phyloP scores from a whole-genome alignment of 306 rosid species.

The Hylodesmum podocarpum region DNA sequence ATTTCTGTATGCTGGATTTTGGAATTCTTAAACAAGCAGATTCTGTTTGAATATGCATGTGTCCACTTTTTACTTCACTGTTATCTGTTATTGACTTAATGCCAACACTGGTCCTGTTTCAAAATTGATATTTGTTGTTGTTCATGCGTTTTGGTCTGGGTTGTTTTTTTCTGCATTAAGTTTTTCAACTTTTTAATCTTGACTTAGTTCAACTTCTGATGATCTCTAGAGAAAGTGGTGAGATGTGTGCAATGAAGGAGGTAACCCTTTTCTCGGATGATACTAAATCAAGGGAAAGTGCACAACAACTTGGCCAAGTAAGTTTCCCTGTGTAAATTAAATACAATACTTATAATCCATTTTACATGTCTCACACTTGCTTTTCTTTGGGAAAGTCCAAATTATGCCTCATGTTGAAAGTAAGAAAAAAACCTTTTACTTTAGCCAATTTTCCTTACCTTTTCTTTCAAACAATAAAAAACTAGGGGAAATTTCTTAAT shows the following conservation, averaged over 20 bases:
- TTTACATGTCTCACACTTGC: background rate
- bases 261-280: conserved; percentile 84
- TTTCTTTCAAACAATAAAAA: background rate
- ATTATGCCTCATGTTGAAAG: conserved; percentile 11
- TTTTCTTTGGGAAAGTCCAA: conserved; percentile 22
- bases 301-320: conserved; percentile 84
- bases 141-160: conserved; percentile 13
- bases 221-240: conserved; percentile 80
- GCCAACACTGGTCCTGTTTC: background rate
- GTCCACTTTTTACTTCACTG: background rate
- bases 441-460: background rate
- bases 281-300: conserved; percentile 83
- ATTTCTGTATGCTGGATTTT: conserved; percentile 10
- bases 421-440: conserved; percentile 7
- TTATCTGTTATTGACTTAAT: conserved; percentile 4
- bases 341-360: background rate
- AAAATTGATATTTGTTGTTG: conserved; percentile 5
- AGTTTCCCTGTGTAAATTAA: conserved; percentile 33
- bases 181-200: conserved; percentile 25
- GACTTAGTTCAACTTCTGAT: conserved; percentile 32
- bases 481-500: background rate
- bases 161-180: background rate
- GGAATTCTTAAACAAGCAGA: background rate
- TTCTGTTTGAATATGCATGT: conserved; percentile 10
- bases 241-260: conserved; percentile 99